phyloP scores from a whole-genome alignment of 805 yeast species.

The Trichomonascus vanleenenianus region DNA sequence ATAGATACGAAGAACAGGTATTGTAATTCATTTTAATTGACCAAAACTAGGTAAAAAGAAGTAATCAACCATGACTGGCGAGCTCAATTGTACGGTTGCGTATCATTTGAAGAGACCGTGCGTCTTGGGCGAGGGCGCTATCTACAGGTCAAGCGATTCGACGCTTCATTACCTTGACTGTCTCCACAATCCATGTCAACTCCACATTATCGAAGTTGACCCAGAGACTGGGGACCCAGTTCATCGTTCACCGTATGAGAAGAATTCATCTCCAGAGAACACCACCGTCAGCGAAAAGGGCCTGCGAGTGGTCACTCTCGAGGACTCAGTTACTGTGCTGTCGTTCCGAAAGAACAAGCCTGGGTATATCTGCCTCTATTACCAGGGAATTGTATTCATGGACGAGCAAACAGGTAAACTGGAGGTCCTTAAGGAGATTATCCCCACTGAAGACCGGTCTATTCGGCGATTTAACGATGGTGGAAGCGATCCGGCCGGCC shows the following conservation, averaged over 20 bases:
- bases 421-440: slow-evolving; percentile 26
- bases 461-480: slow-evolving; percentile 68
- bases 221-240: slow-evolving; percentile 22
- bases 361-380: slow-evolving; percentile 28
- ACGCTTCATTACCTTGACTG: slow-evolving; percentile 32
- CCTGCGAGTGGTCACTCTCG: slow-evolving; percentile 19
- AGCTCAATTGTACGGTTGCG: slow-evolving; percentile 2
- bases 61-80: slow-evolving; percentile 8
- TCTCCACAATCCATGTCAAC: slow-evolving; percentile 21
- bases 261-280: slow-evolving; percentile 9
- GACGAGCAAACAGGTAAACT: slow-evolving; percentile 30
- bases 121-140: slow-evolving; percentile 30
- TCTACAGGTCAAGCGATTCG: slow-evolving; percentile 26
- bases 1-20: not conserved
- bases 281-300: slow-evolving; percentile 20
- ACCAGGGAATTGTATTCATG: slow-evolving; percentile 29
- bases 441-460: slow-evolving; percentile 22
- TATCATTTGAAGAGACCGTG: slow-evolving; percentile 21
- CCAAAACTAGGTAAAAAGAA: not conserved
- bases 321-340: slow-evolving; percentile 28
- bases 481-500: slow-evolving; percentile 65
- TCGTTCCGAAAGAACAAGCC: slow-evolving; percentile 26
- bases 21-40: not conserved
- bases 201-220: slow-evolving; percentile 25
- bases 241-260: slow-evolving; percentile 11